Base-by-base conservation (phyloP, 225 moss, liverwort and hornwort genomes). In the Neckera pumila region DNA sequence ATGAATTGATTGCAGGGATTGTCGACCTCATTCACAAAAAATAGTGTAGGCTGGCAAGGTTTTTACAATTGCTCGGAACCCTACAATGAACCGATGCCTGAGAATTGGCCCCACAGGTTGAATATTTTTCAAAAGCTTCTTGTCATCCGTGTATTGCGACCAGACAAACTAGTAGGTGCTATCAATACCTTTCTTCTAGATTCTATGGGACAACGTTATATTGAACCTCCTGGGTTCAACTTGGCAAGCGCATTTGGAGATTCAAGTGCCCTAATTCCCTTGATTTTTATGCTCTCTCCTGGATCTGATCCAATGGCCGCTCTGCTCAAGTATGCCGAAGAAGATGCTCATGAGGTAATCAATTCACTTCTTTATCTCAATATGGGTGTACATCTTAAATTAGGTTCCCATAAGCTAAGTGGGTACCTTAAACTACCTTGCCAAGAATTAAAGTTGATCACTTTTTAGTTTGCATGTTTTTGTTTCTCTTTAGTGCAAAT, bases 151-250 rank as follows among this genome's bases (percentile, higher is more conserved):
- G 84, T 95, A 9, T 72, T 96, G n/a, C 90, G 95, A 57, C 96
- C 96, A 0, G 95, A 97, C 89, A 97, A 97, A 72, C 80, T 96
- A 42, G 92, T 96, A 2, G 92, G 93, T 31, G 92, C 95, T 76
- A 66, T 96, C 14, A 94, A 89, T 27, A 91, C 92, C 43, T 96
- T 91, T 88, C 80, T 97, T 26, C 66, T 95, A 6, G 94, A 93
- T 20, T 82, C 89, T 22, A 95, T 97, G 96, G 97, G 96, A 12
- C 93, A 91, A 80, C 87, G 86, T 25, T 96, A 92, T 36, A 85
- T 94, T 43, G 97, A 97, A 88, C 96, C 96, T 47, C 95, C 96
- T 3, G 93, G 95, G 20, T 96, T 97, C 76, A 94, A 97, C 77
- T 86, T 97, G 45, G 93, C 88, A 9, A 73, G 91, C 3, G 93